Percentiles rank a stretch among this genome's conserved stretches.
Evolutionary conservation across 2,329 filamentous ascomycete species (phyloP).

Genomic region (Penicillium oxalicum): DNA sequence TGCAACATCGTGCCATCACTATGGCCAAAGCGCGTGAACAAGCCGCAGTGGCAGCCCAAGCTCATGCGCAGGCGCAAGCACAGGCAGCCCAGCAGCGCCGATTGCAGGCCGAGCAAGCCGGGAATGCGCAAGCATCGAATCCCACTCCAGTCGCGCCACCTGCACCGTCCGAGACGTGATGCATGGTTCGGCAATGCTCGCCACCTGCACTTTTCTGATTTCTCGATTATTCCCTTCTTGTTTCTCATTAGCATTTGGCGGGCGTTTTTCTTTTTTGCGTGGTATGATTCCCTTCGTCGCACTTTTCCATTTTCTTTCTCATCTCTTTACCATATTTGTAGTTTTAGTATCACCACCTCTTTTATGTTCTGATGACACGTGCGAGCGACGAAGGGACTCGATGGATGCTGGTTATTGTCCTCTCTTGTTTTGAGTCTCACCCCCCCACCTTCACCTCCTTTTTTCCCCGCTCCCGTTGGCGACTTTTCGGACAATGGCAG

Average conservation of each 20-base stretch:
- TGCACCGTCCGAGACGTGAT: conserved; percentile 28
- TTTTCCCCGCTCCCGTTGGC: not conserved
- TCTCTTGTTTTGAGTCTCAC: conserved; percentile 8
- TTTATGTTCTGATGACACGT: conserved; percentile 20
- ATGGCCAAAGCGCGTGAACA: conserved; percentile 39
- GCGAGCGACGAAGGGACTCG: conserved; percentile 16
- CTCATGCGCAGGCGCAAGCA: conserved; percentile 38
- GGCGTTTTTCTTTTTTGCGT: conserved; percentile 23
- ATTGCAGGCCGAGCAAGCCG: conserved; percentile 31
- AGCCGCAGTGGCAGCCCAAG: conserved; percentile 39
- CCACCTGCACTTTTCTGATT: conserved; percentile 12
- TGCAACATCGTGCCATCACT: conserved; percentile 51
- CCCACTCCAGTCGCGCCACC: conserved; percentile 26
- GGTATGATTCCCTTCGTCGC: conserved; percentile 19
- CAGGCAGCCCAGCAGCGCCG: conserved; percentile 37
- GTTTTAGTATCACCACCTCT: conserved; percentile 23
- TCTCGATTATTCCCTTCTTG: conserved; percentile 10
- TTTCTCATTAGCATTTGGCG: conserved; percentile 28
- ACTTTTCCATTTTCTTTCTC: conserved; percentile 15
- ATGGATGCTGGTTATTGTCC: conserved; percentile 12
- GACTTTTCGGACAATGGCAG: conserved; percentile 9
- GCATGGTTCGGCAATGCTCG: conserved; percentile 7
- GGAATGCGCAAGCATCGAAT: conserved; percentile 25
- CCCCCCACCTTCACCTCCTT: not conserved
- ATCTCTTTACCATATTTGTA: conserved; percentile 23